Base-by-base conservation (phyloP, 129 eudicot genomes). In the Deinandra increscens region DNA sequence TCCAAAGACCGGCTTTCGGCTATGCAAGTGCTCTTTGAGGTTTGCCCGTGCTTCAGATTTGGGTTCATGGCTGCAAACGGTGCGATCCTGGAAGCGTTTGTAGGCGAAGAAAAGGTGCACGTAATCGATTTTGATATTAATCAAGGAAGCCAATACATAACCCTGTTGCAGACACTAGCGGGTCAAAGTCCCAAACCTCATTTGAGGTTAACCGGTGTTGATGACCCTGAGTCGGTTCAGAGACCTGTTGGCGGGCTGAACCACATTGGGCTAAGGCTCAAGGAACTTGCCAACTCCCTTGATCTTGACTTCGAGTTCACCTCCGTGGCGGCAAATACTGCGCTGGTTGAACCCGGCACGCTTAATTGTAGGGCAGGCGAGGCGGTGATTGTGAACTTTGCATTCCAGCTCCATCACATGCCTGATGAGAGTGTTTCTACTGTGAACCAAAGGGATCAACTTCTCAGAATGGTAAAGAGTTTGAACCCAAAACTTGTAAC, bases 341-440 rank as follows among this genome's bases (percentile, higher is more conserved):
- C 85, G 9, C 49, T 72, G 20, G 82, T 93, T 29, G 66, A 85
- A 10, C 95, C 92, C 17, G 75, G 74, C 10, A 78, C 76, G 65
- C 81, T 93, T 26, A 68, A 79, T 15, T 80, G 91, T 75, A 79
- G 63, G 33, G 72, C 81, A 1, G 92, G 88, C 1, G 97, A 93
- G 75, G 97, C 97, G 3, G 65, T 89, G 3, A 51, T 93, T 0
- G 98, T 93, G 10, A 93, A 93, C 82, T 93, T 89, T 17, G 96
- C 98, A 1, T 93, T 93, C 75, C 98, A 89, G 79, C 98, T 93
- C 54, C 98, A 93, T n/a, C n/a, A n/a, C n/a, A n/a, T n/a, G n/a
- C n/a, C n/a, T n/a, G n/a, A n/a, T n/a, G n/a, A n/a, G n/a, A 93
- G 99, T 6, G 99, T 93, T 20, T 85, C 99, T 4, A 89, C 90